These are phyloP conservation scores for Aphanomyces cochlioides DNA, from an alignment of 352 stramenopile genomes.

Conservation along the genomic window DNA sequence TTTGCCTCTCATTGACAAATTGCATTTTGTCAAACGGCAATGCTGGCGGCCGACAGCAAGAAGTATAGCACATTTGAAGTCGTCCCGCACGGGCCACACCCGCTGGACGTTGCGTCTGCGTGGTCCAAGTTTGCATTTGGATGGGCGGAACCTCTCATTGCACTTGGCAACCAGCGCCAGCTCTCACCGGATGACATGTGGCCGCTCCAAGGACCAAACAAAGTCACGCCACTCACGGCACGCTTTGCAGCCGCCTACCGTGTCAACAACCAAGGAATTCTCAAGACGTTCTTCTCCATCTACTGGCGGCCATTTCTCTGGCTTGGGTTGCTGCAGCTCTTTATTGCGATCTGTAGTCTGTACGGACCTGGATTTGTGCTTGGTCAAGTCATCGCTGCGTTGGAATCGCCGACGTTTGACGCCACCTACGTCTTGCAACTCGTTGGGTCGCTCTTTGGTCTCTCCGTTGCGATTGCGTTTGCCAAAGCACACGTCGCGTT, in stretches of 20 bases:
- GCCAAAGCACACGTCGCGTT: conserved; percentile 35
- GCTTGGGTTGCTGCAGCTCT: conserved; percentile 31
- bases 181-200: conserved; percentile 44
- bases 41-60: background rate
- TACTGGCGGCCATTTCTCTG: conserved; percentile 32
- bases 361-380: conserved; percentile 42
- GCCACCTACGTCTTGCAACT: conserved; percentile 33
- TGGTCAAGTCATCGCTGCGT: conserved; percentile 42
- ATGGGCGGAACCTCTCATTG: conserved; percentile 45
- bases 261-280: conserved; percentile 18
- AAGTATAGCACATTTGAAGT: conserved; percentile 25
- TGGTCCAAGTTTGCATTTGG: conserved; percentile 43
- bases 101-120: background rate
- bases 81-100: background rate
- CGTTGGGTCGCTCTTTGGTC: conserved; percentile 40
- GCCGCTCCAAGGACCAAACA: conserved; percentile 33
- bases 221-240: conserved; percentile 30
- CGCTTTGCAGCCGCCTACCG: conserved; percentile 35
- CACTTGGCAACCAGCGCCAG: conserved; percentile 42
- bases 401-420: conserved; percentile 35
- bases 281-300: conserved; percentile 32
- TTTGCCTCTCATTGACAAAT: too few species aligned
- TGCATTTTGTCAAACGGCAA: too few species aligned
- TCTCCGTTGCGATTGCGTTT: conserved; percentile 38
- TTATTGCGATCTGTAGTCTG: conserved; percentile 31